Conservation (phyloP, 352 stramenopile species). For the Globisporangium heterothallicum region DNA sequence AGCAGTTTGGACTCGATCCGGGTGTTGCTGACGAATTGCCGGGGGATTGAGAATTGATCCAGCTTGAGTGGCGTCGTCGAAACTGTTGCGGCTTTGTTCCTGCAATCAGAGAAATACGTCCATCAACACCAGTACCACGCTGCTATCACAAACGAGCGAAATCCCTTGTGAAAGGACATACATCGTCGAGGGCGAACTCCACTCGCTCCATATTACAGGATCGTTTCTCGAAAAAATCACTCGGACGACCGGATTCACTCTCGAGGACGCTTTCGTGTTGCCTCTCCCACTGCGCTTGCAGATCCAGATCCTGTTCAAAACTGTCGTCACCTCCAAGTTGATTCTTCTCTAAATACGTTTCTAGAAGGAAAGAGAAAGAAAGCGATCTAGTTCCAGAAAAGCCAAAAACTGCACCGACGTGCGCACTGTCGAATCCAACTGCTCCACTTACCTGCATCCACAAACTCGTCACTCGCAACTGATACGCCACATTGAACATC, state of each 20-base stretch:
- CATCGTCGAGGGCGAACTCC: conserved; percentile 40
- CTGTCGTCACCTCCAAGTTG: conserved; percentile 39
- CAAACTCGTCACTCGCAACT: conserved; percentile 51
- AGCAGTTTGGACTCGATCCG: background rate
- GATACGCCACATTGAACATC: conserved; percentile 13
- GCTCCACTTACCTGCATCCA: conserved; percentile 53
- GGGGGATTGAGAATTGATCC: background rate
- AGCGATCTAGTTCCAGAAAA: background rate
- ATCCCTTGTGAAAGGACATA: conserved; percentile 1
- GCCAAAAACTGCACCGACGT: background rate
- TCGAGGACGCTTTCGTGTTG: conserved; percentile 17
- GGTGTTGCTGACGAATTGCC: background rate
- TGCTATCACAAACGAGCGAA: background rate
- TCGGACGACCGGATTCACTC: conserved; percentile 29
- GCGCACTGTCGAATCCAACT: background rate
- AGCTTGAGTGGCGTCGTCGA: too few species aligned
- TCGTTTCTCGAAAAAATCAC: conserved; percentile 66
- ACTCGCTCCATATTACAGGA: conserved; percentile 71
- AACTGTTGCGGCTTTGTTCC: background rate
- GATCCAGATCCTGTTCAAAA: conserved; percentile 31
- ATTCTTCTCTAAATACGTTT: conserved; percentile 40
- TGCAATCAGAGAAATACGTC: too few species aligned
- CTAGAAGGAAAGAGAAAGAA: conserved; percentile 12
- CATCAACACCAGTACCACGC: too few species aligned
- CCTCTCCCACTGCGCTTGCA: conserved; percentile 22